Evolutionary conservation across 1,284 basidiomycete species (phyloP).

Genomic region (Leccinum variabile): DNA sequence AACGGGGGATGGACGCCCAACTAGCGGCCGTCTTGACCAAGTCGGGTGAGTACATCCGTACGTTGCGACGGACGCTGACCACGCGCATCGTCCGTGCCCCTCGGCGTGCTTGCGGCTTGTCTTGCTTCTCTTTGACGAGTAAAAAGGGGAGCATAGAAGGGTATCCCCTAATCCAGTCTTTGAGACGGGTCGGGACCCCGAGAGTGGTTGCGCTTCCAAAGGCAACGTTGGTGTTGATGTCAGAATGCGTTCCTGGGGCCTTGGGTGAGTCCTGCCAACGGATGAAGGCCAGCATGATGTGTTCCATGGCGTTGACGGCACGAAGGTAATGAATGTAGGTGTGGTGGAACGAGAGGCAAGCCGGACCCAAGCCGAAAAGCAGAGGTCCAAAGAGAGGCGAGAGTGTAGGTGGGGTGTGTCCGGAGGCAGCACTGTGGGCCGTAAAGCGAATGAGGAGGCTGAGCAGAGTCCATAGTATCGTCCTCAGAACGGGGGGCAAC

Average conservation of each 20-base stretch:
- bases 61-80: conserved; percentile 72
- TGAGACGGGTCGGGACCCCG: conserved; percentile 73
- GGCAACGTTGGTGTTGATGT: conserved; percentile 35
- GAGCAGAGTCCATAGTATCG: conserved; percentile 67
- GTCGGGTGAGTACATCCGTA: conserved; percentile 80
- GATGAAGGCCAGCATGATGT: conserved; percentile 82
- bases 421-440: conserved; percentile 76
- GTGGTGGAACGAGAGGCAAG: conserved; percentile 66
- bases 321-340: conserved; percentile 82
- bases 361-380: conserved; percentile 74
- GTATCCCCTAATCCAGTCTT: conserved; percentile 86
- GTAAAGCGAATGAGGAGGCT: conserved; percentile 76
- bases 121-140: conserved; percentile 41
- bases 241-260: conserved; percentile 25
- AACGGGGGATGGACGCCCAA: conserved; percentile 56
- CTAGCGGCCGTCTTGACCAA: conserved; percentile 69
- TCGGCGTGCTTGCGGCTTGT: conserved; percentile 57
- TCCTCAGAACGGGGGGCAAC: conserved; percentile 54
- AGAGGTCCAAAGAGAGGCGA: conserved; percentile 87
- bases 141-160: conserved; percentile 60
- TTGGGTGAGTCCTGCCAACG: conserved; percentile 69
- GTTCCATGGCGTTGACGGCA: conserved; percentile 82
- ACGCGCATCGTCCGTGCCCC: conserved; percentile 74
- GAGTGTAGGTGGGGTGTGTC: conserved; percentile 81
- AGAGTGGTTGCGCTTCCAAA: conserved; percentile 53